Base-by-base conservation (phyloP, 306 rosid species). In the Ceratonia siliqua region DNA sequence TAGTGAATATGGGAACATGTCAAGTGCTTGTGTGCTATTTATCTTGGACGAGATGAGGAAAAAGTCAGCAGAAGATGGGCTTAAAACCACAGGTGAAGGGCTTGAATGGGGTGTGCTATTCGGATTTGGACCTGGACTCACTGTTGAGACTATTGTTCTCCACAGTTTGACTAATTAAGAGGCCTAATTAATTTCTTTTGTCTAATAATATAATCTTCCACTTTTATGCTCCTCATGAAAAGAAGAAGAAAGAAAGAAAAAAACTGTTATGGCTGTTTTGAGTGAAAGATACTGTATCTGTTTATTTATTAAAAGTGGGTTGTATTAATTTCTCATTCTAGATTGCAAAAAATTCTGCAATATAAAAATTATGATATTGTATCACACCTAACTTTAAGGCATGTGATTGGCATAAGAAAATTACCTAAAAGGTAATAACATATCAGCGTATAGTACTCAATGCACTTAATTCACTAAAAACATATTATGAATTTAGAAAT, bases 41-140 rank as follows among this genome's bases (percentile, higher is more conserved):
- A 86, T 88, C 10, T 42, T 86, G 82, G 88, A 88, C n/a, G 84
- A 86, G 28, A 83, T 88, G 84, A 84, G 93, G 59, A 84, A 24
- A 76, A 82, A 68, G 65, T 86, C 89, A 0, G 43, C 5, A 0
- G 71, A 74, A 42, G 70, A 88, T 39, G 89, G 93, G 66, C 79
- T 77, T 0, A 68, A 63, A 45, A 88, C 89, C 8, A 63, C 86
- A 0, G 90, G 93, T 1, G 89, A 86, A 15, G 90, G 93, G 21
- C 76, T 82, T 1, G 93, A 88, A 1, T 88, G 93, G 93, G 90
- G 90, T 0, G 90, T 88, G 6, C 53, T 88, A 0, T 84, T 88
- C 10, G 90, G 90, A 0, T 86, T 88, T 62, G 90, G 93, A 35
- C 93, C 90, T 9, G 93, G 93, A 2, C 89, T 88, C 0, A 84